These are phyloP conservation scores for Talaromyces piceae DNA, from an alignment of 2,329 filamentous ascomycete genomes.

Conservation along the genomic window DNA sequence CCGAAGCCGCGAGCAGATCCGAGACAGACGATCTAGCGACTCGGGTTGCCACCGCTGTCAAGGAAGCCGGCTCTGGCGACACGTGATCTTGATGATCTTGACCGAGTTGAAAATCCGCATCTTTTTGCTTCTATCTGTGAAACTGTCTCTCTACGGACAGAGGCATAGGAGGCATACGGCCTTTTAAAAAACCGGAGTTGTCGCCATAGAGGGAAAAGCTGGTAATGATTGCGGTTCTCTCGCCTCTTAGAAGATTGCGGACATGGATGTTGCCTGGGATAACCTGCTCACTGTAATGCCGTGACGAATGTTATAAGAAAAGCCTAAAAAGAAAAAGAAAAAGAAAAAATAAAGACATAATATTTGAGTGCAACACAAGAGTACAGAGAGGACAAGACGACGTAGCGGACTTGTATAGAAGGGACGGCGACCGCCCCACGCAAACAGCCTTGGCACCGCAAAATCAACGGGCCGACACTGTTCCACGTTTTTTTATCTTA, in stretches of 20 bases:
- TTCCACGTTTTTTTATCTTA: conserved; percentile 25
- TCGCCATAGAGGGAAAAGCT: neutral
- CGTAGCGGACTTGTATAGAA: neutral
- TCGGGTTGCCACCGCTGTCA: conserved; percentile 70
- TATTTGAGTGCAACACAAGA: neutral
- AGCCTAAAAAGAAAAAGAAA: neutral
- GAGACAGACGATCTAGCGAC: conserved; percentile 87
- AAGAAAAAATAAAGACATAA: neutral
- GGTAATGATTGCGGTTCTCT: neutral
- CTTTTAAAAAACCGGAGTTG: neutral
- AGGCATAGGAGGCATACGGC: neutral
- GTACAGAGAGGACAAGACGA: no score
- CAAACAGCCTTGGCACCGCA: conserved; percentile 28
- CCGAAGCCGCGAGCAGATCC: conserved; percentile 79
- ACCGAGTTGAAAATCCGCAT: neutral
- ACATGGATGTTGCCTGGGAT: neutral
- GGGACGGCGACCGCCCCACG: conserved; percentile 3
- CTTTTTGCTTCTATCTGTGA: neutral
- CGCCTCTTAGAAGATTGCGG: neutral
- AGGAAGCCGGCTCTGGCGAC: conserved; percentile 41
- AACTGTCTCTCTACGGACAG: neutral
- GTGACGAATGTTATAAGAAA: neutral
- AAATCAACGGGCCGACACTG: conserved; percentile 31
- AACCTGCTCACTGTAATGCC: neutral
- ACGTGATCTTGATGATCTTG: no score